Conservation (phyloP, 106 monocot species). For the Dendrobium huoshanense region DNA sequence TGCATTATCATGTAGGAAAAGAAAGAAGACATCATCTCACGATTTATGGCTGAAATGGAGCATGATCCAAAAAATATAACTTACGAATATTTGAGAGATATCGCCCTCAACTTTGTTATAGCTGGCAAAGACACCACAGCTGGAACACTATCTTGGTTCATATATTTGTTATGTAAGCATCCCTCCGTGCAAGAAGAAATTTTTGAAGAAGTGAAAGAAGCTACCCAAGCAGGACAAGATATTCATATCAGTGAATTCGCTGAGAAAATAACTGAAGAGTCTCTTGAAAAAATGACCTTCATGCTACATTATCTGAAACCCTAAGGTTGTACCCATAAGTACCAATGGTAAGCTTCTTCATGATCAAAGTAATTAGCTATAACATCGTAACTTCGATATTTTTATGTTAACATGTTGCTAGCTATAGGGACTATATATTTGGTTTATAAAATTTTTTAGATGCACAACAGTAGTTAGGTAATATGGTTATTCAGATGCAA, state of each 20-base stretch:
- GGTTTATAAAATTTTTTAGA: too few relatives aligned
- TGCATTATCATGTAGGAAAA: slow-evolving; percentile 3
- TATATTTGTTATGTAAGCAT: slow-evolving; percentile 23
- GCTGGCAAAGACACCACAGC: slow-evolving; percentile 26
- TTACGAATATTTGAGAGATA: slow-evolving; percentile 15
- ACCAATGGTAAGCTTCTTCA: too few relatives aligned
- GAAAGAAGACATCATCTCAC: slow-evolving; percentile 25
- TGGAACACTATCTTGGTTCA: slow-evolving; percentile 14
- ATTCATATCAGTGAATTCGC: neutral
- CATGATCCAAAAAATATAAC: slow-evolving; percentile 18
- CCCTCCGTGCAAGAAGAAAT: slow-evolving; percentile 13
- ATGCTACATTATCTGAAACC: too few relatives aligned
- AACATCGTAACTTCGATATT: too few relatives aligned
- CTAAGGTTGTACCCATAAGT: too few relatives aligned
- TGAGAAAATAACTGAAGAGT: slow-evolving; percentile 2
- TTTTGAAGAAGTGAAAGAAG: neutral
- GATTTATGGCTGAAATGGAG: slow-evolving; percentile 14
- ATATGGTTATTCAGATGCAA: too few relatives aligned
- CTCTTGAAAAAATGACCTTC: slow-evolving; percentile 8
- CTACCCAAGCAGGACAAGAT: neutral
- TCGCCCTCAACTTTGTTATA: slow-evolving; percentile 13
- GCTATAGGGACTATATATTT: too few relatives aligned
- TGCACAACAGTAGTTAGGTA: too few relatives aligned
- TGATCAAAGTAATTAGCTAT: too few relatives aligned
- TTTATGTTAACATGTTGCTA: too few relatives aligned